A percentile compares a stretch with the other conserved stretches of the same genome.
These are phyloP conservation scores for Aureobasidium sp. DNA, from an alignment of 2,329 filamentous ascomycete genomes.

Conservation along the genomic window DNA sequence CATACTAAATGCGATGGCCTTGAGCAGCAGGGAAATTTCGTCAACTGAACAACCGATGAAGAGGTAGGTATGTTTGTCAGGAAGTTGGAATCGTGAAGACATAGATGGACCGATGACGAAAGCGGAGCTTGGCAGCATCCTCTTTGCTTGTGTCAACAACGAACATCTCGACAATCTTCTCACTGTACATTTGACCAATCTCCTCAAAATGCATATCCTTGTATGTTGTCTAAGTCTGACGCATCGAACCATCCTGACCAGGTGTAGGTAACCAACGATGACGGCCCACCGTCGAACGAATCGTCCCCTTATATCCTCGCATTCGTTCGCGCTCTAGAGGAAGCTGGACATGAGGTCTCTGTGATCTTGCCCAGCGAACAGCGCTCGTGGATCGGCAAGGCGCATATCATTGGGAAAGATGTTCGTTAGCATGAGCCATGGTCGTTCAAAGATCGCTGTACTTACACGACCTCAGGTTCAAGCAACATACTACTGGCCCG, in stretches of 20 bases:
- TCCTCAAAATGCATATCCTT: conserved; percentile 19
- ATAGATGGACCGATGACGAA: background rate
- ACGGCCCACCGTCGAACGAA: conserved; percentile 44
- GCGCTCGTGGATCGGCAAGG: conserved; percentile 97
- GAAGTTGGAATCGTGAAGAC: background rate
- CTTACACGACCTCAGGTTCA: background rate
- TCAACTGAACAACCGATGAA: background rate
- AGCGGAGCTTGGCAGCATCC: background rate
- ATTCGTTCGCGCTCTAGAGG: conserved; percentile 39
- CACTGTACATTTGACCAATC: background rate
- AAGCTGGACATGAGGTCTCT: conserved; percentile 76
- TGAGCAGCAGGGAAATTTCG: background rate
- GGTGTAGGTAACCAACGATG: conserved; percentile 43
- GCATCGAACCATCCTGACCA: background rate
- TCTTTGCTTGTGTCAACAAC: conserved; percentile 1
- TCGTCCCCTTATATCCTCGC: conserved; percentile 45
- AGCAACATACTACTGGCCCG: conserved; percentile 39
- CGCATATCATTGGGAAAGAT: conserved; percentile 78
- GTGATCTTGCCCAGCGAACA: conserved; percentile 88
- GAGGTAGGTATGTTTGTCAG: background rate
- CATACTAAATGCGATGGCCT: background rate
- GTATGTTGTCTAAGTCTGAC: conserved; percentile 14
- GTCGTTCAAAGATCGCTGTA: background rate
- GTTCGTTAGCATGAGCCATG: conserved; percentile 42
- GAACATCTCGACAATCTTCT: background rate